phyloP scores from a whole-genome alignment of 2,329 filamentous ascomycete genomes.

The Paracoccidioides brasiliensis region DNA sequence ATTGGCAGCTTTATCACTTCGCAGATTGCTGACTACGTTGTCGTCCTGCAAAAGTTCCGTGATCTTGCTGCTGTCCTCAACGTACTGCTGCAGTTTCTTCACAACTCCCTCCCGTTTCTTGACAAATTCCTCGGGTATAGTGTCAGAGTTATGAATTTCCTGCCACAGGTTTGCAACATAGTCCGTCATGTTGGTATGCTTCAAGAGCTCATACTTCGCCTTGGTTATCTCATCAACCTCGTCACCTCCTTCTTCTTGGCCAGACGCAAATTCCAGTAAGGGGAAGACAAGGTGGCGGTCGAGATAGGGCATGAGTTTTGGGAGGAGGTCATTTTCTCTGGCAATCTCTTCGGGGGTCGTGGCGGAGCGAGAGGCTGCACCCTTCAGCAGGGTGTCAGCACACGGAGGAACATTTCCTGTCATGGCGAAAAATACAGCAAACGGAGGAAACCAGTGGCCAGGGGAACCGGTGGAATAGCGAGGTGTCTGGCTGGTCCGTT shows the following conservation, averaged over 20 bases:
- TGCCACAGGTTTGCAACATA: slow-evolving; percentile 88
- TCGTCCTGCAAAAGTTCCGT: slow-evolving; percentile 74
- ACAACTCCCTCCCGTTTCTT: slow-evolving; percentile 84
- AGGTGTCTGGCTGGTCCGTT: slow-evolving; percentile 1
- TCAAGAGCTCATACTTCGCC: slow-evolving; percentile 85
- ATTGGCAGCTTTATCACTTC: slow-evolving; percentile 97
- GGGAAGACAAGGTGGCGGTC: slow-evolving; percentile 96
- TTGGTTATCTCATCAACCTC: slow-evolving; percentile 56
- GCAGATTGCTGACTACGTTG: slow-evolving; percentile 77
- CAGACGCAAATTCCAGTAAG: slow-evolving; percentile 79
- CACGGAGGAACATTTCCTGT: slow-evolving; percentile 38
- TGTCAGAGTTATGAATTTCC: slow-evolving; percentile 68
- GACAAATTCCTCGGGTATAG: slow-evolving; percentile 71
- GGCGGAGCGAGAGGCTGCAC: slow-evolving; percentile 33
- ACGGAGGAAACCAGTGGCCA: slow-evolving; percentile 3
- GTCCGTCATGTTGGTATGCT: slow-evolving; percentile 98
- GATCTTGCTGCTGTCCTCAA: slow-evolving; percentile 81
- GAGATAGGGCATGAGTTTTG: slow-evolving; percentile 79
- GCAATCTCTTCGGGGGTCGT: slow-evolving; percentile 42
- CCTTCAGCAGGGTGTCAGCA: slow-evolving; percentile 38
- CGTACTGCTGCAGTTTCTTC: slow-evolving; percentile 65
- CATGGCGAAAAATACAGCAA: slow-evolving; percentile 29
- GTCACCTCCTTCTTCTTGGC: slow-evolving; percentile 64
- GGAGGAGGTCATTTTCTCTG: slow-evolving; percentile 66
- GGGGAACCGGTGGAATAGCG: slow-evolving; percentile 10